These are phyloP conservation scores for Fusarium sulawesiense DNA, from an alignment of 2,329 filamentous ascomycete genomes.

Conservation along the genomic window DNA sequence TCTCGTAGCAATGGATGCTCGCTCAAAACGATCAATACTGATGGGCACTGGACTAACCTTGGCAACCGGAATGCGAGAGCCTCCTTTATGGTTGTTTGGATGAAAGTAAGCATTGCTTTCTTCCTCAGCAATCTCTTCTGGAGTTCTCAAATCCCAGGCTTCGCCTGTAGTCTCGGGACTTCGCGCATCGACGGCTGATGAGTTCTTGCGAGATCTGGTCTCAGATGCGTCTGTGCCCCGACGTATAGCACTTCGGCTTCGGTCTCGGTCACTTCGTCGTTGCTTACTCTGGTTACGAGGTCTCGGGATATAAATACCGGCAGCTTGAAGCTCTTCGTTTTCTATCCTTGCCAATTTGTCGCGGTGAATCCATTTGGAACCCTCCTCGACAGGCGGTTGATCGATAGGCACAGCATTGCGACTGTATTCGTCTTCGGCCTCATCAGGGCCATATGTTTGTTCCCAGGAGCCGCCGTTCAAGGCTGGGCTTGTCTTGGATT, in stretches of 20 bases:
- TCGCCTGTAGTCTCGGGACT: conserved; percentile 56
- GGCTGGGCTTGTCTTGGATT: conserved; percentile 41
- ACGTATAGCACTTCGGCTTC: conserved; percentile 52
- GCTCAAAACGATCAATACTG: conserved; percentile 76
- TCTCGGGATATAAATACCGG: conserved; percentile 73
- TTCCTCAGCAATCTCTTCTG: conserved; percentile 79
- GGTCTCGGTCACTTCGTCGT: conserved; percentile 49
- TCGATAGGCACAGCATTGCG: conserved; percentile 45
- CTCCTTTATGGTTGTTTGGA: conserved; percentile 66
- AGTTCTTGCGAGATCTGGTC: conserved; percentile 59
- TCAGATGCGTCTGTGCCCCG: conserved; percentile 50
- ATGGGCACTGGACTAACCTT: conserved; percentile 83
- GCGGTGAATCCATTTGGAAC: conserved; percentile 85
- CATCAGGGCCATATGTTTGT: conserved; percentile 28
- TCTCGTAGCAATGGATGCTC: conserved; percentile 68
- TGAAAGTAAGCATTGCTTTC: conserved; percentile 64
- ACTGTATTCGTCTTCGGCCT: conserved; percentile 44
- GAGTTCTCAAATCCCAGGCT: conserved; percentile 78
- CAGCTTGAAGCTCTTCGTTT: conserved; percentile 81
- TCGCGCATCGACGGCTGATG: conserved; percentile 54
- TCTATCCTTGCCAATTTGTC: conserved; percentile 87
- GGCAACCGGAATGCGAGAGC: conserved; percentile 87
- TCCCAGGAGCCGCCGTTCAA: conserved; percentile 39
- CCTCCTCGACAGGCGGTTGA: conserved; percentile 59
- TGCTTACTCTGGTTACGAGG: conserved; percentile 65